A percentile compares a stretch with the other conserved stretches of the same genome.
Evolutionary conservation across 495 filamentous ascomycete genomes (phyloP).

Genomic region (Bacidia gigantensis): DNA sequence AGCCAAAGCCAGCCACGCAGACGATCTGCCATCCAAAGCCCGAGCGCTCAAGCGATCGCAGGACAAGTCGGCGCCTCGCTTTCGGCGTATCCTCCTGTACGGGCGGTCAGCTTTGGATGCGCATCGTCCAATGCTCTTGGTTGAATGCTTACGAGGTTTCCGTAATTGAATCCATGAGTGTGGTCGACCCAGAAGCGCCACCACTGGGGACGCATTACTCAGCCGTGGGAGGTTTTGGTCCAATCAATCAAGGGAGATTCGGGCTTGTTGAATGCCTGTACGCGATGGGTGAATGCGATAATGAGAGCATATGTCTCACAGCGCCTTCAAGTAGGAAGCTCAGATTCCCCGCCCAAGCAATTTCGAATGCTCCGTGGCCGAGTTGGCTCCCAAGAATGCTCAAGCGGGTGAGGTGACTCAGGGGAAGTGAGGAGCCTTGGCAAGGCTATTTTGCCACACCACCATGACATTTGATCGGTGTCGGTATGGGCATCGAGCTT

Average conservation of each 20-base stretch:
- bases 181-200: constrained; percentile 15
- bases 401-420: no score
- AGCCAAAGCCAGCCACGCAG: constrained; percentile 50
- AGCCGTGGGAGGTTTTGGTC: neutral
- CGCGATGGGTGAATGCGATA: no score
- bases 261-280: no score
- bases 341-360: no score
- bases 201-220: constrained; percentile 8
- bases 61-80: constrained; percentile 10
- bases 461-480: neutral
- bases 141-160: constrained; percentile 3
- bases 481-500: no score
- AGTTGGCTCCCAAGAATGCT: no score
- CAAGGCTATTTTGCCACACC: neutral
- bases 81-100: neutral
- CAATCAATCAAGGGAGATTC: no score
- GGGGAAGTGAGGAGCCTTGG: neutral
- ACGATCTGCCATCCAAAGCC: constrained; percentile 27
- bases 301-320: no score
- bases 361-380: no score
- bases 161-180: constrained; percentile 10
- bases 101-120: neutral
- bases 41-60: constrained; percentile 9
- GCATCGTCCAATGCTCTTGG: neutral
- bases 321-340: no score